Evolutionary conservation across 768 basidiomycete species (phyloP).

Genomic region (Collybiopsis confluens): DNA sequence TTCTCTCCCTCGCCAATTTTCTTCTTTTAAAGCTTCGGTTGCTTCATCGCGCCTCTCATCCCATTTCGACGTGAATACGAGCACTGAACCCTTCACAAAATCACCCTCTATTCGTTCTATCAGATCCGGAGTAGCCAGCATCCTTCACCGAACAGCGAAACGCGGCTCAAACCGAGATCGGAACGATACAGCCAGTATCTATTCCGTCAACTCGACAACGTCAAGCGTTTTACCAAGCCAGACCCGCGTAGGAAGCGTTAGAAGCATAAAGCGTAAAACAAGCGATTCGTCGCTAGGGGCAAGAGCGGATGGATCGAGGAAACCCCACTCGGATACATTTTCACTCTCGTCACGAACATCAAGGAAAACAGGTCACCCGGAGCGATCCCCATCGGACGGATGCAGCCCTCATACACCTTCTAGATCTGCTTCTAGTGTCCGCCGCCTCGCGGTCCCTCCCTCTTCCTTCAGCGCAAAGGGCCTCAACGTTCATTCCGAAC

Average conservation of each 20-base stretch:
- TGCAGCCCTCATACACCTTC: constrained; percentile 29
- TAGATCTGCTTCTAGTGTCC: constrained; percentile 42
- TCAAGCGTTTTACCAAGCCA: constrained; percentile 35
- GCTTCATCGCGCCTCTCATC: constrained; percentile 18
- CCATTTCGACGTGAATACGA: constrained; percentile 34
- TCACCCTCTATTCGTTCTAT: constrained; percentile 40
- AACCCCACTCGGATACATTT: constrained; percentile 31
- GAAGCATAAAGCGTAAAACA: constrained; percentile 42
- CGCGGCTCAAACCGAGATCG: constrained; percentile 23
- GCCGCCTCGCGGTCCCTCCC: constrained; percentile 50
- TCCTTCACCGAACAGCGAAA: constrained; percentile 41
- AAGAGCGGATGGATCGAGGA: constrained; percentile 34
- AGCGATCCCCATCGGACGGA: constrained; percentile 24
- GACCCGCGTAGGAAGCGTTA: constrained; percentile 10
- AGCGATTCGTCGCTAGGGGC: constrained; percentile 46
- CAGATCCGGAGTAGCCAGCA: constrained; percentile 44
- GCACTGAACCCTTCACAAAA: constrained; percentile 39
- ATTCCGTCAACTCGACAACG: constrained; percentile 28
- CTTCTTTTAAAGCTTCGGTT: not conserved
- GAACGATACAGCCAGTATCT: constrained; percentile 45
- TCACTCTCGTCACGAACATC: constrained; percentile 43
- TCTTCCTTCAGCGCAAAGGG: constrained; percentile 47
- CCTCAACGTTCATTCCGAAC: constrained; percentile 29
- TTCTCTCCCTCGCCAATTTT: not conserved
- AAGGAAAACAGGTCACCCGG: constrained; percentile 16